These are phyloP conservation scores for Fomitopsis schrenkii DNA, from an alignment of 1,284 basidiomycete genomes.

Conservation along the genomic window DNA sequence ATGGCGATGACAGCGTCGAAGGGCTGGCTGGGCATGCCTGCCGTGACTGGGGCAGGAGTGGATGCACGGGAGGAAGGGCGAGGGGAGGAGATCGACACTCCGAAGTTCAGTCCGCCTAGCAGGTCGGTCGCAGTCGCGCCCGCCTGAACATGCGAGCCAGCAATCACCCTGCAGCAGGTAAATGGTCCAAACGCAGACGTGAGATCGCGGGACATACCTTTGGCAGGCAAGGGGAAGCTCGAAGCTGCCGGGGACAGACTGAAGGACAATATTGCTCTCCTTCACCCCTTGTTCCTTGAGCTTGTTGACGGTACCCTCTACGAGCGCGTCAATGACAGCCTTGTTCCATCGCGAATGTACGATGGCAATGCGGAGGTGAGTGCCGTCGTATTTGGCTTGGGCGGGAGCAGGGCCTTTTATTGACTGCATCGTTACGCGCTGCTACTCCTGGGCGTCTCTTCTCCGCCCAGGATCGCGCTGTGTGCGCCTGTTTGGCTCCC, in stretches of 20 bases:
- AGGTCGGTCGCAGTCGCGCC: constrained; percentile 73
- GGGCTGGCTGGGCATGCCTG: constrained; percentile 52
- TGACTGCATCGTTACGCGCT: constrained; percentile 35
- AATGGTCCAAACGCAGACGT: not conserved
- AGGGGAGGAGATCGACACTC: constrained; percentile 30
- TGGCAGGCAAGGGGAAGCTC: constrained; percentile 87
- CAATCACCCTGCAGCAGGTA: constrained; percentile 57
- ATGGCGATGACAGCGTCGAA: constrained; percentile 97
- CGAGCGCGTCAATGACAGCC: constrained; percentile 78
- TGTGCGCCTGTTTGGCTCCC: constrained; percentile 7
- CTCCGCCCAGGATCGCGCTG: not conserved
- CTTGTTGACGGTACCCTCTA: constrained; percentile 73
- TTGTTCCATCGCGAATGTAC: constrained; percentile 95
- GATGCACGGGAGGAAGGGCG: constrained; percentile 42
- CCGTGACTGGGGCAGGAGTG: constrained; percentile 41
- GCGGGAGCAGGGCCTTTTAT: constrained; percentile 79
- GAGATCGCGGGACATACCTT: constrained; percentile 46
- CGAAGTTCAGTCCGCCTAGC: constrained; percentile 65
- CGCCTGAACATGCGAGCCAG: constrained; percentile 80
- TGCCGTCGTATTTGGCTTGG: constrained; percentile 68
- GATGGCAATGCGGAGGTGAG: constrained; percentile 78
- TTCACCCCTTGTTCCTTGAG: constrained; percentile 86
- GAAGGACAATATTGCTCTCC: constrained; percentile 85
- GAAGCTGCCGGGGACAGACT: constrained; percentile 91
- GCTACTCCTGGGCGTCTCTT: not conserved